phyloP scores from a whole-genome alignment of 2,329 filamentous ascomycete species.

The Claviceps sp. region DNA sequence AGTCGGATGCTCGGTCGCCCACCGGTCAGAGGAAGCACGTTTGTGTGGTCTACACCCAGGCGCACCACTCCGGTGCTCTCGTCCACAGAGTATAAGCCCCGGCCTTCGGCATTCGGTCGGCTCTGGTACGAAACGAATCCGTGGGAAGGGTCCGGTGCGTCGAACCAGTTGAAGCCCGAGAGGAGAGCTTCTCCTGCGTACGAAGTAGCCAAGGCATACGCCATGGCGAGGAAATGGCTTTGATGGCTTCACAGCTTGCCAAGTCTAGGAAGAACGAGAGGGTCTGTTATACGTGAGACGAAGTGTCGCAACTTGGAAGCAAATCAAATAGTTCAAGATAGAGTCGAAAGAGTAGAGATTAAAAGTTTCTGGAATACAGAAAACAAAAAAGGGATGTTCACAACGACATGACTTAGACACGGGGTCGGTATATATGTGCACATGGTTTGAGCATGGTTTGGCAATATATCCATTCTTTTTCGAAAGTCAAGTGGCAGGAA shows the following conservation, averaged over 20 bases:
- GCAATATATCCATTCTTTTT: not conserved
- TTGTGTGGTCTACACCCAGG: constrained; percentile 30
- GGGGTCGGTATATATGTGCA: constrained; percentile 4
- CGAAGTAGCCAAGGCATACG: constrained; percentile 29
- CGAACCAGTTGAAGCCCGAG: constrained; percentile 36
- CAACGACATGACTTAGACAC: constrained; percentile 1
- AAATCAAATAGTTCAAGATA: not conserved
- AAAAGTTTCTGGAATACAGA: not conserved
- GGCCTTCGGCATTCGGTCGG: constrained; percentile 23
- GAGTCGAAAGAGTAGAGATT: not conserved
- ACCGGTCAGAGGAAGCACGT: constrained; percentile 21
- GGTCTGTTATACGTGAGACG: not conserved
- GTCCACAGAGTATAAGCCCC: constrained; percentile 29
- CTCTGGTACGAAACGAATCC: constrained; percentile 52
- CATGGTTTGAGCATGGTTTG: not conserved
- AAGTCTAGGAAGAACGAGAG: not conserved
- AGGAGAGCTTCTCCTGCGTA: constrained; percentile 31
- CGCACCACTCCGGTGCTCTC: constrained; percentile 27
- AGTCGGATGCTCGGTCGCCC: constrained; percentile 52
- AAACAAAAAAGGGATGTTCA: constrained; percentile 1
- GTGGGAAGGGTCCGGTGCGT: constrained; percentile 44
- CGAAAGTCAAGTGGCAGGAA: constrained; percentile 4
- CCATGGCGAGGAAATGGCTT: constrained; percentile 11
- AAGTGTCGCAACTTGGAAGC: not conserved
- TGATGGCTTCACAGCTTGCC: not conserved